Evolutionary conservation across 441 rosid genomes (phyloP).

Genomic region (Sinapis alba): DNA sequence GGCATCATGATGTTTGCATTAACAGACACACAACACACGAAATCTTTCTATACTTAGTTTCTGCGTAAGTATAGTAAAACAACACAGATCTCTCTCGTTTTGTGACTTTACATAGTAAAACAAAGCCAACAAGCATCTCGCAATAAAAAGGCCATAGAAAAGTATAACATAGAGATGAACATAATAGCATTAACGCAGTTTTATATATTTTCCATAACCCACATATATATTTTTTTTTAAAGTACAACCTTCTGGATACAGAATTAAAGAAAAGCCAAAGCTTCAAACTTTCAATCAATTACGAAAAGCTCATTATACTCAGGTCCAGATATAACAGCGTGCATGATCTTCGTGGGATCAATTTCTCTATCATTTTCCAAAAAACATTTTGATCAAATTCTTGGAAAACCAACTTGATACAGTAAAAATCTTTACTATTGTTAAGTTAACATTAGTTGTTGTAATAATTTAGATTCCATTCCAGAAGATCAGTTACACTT

Average conservation of each 20-base stretch:
- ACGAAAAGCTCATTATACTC: slow-evolving; percentile 50
- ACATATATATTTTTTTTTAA: neutral
- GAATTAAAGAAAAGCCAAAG: slow-evolving; percentile 41
- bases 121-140: neutral
- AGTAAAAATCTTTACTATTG: too few species aligned
- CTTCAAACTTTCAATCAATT: slow-evolving; percentile 23
- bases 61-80: neutral
- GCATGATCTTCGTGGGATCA: slow-evolving; percentile 47
- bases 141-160: neutral
- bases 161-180: neutral
- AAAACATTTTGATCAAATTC: slow-evolving; percentile 58
- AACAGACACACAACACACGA: neutral
- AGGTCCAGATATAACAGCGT: slow-evolving; percentile 44
- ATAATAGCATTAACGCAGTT: neutral
- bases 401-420: slow-evolving; percentile 48
- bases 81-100: neutral
- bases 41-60: neutral
- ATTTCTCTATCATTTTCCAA: slow-evolving; percentile 45
- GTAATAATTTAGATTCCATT: too few species aligned
- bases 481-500: too few species aligned
- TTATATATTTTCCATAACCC: neutral
- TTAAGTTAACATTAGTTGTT: too few species aligned
- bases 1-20: too few species aligned
- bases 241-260: slow-evolving; percentile 21
- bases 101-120: neutral